phyloP scores from a whole-genome alignment of 2,329 filamentous ascomycete species.

The Neospermospora avenae region DNA sequence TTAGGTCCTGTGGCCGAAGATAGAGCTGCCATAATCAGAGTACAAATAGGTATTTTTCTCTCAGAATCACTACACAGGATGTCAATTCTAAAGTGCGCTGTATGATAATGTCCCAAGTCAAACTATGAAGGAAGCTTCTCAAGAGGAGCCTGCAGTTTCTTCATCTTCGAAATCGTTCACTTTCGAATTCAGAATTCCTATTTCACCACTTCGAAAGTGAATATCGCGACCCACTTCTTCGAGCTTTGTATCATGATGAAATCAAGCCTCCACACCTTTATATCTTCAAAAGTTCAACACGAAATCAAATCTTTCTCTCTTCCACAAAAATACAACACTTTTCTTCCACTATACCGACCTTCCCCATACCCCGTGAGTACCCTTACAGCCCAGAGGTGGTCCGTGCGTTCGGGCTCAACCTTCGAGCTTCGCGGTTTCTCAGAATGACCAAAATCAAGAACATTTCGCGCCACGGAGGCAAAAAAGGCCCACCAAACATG shows the following conservation, averaged over 20 bases:
- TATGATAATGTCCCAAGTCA: too few relatives aligned
- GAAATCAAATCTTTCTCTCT: not conserved
- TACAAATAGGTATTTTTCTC: too few relatives aligned
- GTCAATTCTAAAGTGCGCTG: too few relatives aligned
- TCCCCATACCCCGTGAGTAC: not conserved
- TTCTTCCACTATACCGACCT: not conserved
- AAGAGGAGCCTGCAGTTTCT: too few relatives aligned
- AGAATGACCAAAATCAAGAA: not conserved
- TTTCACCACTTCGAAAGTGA: too few relatives aligned
- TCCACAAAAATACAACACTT: not conserved
- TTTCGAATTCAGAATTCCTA: too few relatives aligned
- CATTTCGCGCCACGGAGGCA: not conserved
- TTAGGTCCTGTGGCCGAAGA: not conserved
- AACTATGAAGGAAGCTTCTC: too few relatives aligned
- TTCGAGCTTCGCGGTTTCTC: not conserved
- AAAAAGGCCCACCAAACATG: constrained; percentile 8
- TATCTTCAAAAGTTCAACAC: not conserved
- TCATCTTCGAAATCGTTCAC: too few relatives aligned
- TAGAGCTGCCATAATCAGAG: not conserved
- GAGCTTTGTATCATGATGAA: too few relatives aligned
- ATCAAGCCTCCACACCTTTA: not conserved
- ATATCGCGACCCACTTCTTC: too few relatives aligned
- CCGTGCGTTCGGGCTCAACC: not conserved
- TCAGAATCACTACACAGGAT: too few relatives aligned
- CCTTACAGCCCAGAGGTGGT: not conserved